Base-by-base conservation (phyloP, 2,329 filamentous ascomycete genomes). In the Fusarium illudens region DNA sequence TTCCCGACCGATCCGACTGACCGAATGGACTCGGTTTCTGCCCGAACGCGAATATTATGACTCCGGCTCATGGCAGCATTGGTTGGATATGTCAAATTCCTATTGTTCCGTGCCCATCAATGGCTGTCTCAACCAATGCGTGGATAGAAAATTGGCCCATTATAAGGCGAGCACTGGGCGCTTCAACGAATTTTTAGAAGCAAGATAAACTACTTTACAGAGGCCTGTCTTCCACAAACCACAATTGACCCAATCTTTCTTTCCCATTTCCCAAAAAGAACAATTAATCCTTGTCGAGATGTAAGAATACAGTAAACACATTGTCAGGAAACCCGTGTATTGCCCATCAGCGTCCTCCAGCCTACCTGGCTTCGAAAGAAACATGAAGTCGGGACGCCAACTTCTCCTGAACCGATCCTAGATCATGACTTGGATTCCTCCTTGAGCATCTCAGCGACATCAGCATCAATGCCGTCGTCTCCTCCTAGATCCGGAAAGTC, bases 401-500 rank as follows among this genome's bases (percentile, higher is more conserved):
- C 37, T 15, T 36, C 48, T 11, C 25, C 22, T 20, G 46, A 15
- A 22, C 20, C 15, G n/a, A 19, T 32, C 11, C 25, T 29, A 12
- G 12, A 57, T 67, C 46, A 74, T 52, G 42, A 64, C 37, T 65
- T 62, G 20, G 54, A 25, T 10, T 52, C 63, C 22, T 68, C 69
- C 58, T 73, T 71, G 11, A 89, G 78, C 79, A 87, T 86, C 69
- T 86, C 84, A 25, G 82, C 82, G 32, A 88, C 86, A 48, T 88
- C 86, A 0, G 84, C 81, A 65, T 88, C 86, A 51, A 88, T 86
- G 1, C 81, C 85, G 65, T 86, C 84, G 59, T 86, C 84, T 19
- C 76, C 82, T 9, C 81, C 84, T n/a, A 88, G 77, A 54, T 87
- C 82, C 4, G 85, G 85, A 59, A 88, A 83, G 33, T 86, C 85